Evolutionary conservation across 2,329 filamentous ascomycete species (phyloP).

Genomic region (Stachybotrys echinatus): DNA sequence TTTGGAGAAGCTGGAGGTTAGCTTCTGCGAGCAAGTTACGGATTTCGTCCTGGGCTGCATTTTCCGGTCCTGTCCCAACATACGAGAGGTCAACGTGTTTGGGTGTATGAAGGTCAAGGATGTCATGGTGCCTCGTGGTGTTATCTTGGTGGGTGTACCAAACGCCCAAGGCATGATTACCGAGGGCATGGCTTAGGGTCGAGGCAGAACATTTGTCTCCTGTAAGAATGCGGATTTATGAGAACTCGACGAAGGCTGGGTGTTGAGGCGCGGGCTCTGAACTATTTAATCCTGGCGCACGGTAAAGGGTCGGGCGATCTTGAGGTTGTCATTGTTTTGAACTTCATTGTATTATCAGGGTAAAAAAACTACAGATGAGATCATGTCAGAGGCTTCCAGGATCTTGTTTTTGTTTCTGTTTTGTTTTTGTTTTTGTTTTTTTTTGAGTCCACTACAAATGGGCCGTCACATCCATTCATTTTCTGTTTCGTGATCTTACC

Average conservation of each 20-base stretch:
- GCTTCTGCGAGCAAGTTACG: conserved; percentile 66
- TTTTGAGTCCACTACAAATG: too few species aligned
- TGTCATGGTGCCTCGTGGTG: conserved; percentile 47
- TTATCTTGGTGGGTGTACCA: conserved; percentile 52
- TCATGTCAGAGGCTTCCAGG: too few species aligned
- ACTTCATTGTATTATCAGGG: too few species aligned
- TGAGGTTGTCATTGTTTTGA: too few species aligned
- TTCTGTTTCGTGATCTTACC: too few species aligned
- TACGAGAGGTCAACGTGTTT: conserved; percentile 57
- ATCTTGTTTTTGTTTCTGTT: too few species aligned
- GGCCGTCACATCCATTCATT: too few species aligned
- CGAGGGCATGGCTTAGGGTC: conserved; percentile 34
- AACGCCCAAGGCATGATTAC: conserved; percentile 57
- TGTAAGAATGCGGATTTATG: not conserved
- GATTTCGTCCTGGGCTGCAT: conserved; percentile 59
- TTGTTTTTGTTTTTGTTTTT: too few species aligned
- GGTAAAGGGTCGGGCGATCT: not conserved
- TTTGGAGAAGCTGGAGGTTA: conserved; percentile 68
- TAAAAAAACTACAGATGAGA: too few species aligned
- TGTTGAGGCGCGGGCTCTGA: not conserved
- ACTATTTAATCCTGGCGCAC: not conserved
- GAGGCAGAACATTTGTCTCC: not conserved
- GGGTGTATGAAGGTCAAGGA: conserved; percentile 59
- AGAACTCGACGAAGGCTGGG: not conserved
- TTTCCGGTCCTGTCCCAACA: conserved; percentile 57